Base-by-base conservation (phyloP, 495 filamentous ascomycete species). In the Aspergillus funiculosus region DNA sequence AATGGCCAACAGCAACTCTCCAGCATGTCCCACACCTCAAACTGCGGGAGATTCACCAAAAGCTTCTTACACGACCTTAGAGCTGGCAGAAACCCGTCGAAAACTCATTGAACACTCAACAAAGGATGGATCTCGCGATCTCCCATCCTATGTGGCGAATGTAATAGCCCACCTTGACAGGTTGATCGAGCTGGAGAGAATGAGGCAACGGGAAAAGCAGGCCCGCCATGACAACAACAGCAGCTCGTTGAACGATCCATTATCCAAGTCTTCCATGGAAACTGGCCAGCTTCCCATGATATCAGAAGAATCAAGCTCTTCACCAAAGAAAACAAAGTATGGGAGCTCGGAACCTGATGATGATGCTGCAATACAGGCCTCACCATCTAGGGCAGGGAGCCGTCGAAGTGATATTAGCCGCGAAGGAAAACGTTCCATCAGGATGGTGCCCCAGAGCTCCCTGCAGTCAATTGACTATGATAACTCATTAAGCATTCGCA, bases 81-180 rank as follows among this genome's bases (percentile, higher is more conserved):
- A 80, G 27, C 59, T 82, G 4, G 71, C 72, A 4, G 76, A 81
- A 57, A 79, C 76, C 10, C 75, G 79, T 6, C 72, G 73, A 14
- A 70, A 72, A 48, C 64, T 83, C 13, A 67, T 75, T 11, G 67
- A 76, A 38, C 67, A 73, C 35, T 64, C 69, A 8, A 66, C 54
- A 9, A 54, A 57, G 9, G 67, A 60, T 25, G 60, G 67, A 13
- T 61, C 57, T 5, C 57, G 68, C 6, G 61, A 64, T 8, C 54
- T 71, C 15, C 66, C 70, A 2, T 66, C 55, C 0, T 76, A 76
- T 46, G 60, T 85, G 20, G 71, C 75, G 14, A 74, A 77, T 24
- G 74, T 86, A 2, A 78, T 86, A 29, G 67, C 69, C 1, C 75
- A 83, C 42, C 64, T 84, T 20, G 80, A 84, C 56, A 66, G 74